These are phyloP conservation scores for Aspergillus ustus DNA, from an alignment of 2,329 filamentous ascomycete genomes.

Conservation along the genomic window DNA sequence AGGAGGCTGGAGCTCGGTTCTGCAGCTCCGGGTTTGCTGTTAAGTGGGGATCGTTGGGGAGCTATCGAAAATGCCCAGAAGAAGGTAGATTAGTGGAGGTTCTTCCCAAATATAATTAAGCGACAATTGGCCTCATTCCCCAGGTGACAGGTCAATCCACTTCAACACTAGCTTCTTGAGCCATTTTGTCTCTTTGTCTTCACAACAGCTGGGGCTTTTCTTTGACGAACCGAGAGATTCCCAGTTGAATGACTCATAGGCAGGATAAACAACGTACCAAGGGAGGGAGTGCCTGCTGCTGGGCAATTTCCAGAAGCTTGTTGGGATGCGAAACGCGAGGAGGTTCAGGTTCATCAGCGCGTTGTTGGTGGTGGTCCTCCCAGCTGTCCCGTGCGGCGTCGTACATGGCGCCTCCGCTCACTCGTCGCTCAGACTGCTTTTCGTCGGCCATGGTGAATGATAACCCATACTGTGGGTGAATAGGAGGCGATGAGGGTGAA, in stretches of 20 bases:
- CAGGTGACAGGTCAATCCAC: slow-evolving; percentile 6
- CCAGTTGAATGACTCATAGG: neutral
- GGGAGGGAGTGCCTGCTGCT: slow-evolving; percentile 2
- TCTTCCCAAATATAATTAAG: neutral
- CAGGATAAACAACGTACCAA: slow-evolving; percentile 14
- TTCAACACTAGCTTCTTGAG: neutral
- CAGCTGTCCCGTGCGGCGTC: slow-evolving; percentile 32
- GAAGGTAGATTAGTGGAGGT: slow-evolving; percentile 2
- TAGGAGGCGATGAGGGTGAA: slow-evolving; percentile 7
- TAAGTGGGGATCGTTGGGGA: slow-evolving; percentile 8
- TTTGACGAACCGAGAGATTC: neutral
- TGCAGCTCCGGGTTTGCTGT: slow-evolving; percentile 8
- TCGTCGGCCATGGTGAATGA: slow-evolving; percentile 19
- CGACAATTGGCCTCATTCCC: neutral
- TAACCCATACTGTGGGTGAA: neutral
- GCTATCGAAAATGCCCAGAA: slow-evolving; percentile 4
- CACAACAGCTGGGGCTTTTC: neutral
- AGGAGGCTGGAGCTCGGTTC: slow-evolving; percentile 5
- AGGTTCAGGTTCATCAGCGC: neutral
- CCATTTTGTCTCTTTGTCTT: neutral
- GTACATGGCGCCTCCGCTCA: slow-evolving; percentile 24
- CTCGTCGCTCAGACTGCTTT: slow-evolving; percentile 6
- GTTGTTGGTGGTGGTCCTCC: slow-evolving; percentile 19
- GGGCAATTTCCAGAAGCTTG: neutral
- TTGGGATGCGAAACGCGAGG: neutral